These are phyloP conservation scores for Urochloa ruziziensis DNA, from an alignment of 176 grass and related monocot species.

Conservation along the genomic window DNA sequence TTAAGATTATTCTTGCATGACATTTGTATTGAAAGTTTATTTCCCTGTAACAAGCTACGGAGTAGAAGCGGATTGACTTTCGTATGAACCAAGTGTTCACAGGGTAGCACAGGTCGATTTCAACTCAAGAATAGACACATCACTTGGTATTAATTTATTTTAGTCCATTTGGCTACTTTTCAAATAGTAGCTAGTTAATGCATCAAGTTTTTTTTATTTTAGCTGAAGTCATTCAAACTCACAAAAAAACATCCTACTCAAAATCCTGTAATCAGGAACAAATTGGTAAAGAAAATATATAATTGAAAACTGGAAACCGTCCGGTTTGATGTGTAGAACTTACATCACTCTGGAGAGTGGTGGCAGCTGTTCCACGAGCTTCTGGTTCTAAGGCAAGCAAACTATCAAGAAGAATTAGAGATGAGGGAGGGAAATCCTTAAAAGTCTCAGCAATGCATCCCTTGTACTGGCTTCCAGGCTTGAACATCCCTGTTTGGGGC, in stretches of 20 bases:
- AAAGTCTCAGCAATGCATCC: slow-evolving; percentile 66
- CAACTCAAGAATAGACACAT: no score
- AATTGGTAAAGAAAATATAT: background rate
- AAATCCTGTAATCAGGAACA: background rate
- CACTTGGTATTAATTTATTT: no score
- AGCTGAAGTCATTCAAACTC: background rate
- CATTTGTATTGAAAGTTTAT: no score
- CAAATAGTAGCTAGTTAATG: no score
- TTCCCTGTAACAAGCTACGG: no score
- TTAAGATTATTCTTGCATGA: no score
- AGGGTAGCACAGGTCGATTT: no score
- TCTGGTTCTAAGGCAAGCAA: slow-evolving; percentile 82
- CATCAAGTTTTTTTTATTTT: background rate
- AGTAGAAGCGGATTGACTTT: no score
- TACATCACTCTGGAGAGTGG: slow-evolving; percentile 60
- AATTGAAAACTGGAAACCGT: background rate
- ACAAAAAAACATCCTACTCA: background rate
- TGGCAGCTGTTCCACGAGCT: slow-evolving; percentile 69
- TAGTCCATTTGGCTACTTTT: no score
- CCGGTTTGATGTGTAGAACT: slow-evolving; percentile 20
- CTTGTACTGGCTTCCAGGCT: slow-evolving; percentile 58
- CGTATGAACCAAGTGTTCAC: no score
- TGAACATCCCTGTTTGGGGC: slow-evolving; percentile 80
- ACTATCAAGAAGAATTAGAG: slow-evolving; percentile 59
- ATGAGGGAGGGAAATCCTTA: slow-evolving; percentile 63